Evolutionary conservation across 345 rosid genomes (phyloP).

Genomic region (Eucalyptus leucophloia): DNA sequence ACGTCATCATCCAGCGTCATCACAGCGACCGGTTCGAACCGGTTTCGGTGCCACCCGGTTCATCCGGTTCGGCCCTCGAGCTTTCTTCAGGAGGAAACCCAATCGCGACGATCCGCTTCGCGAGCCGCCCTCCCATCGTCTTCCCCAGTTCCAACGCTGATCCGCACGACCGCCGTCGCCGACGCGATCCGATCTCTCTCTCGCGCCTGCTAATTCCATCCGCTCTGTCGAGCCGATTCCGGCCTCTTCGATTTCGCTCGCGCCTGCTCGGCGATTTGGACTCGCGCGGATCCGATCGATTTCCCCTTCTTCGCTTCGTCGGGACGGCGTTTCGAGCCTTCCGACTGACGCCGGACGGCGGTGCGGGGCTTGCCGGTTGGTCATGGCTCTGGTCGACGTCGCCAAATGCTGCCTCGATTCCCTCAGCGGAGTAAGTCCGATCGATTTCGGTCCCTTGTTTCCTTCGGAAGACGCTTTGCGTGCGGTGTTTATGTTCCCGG

Average conservation of each 20-base stretch:
- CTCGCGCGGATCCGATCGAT: background rate
- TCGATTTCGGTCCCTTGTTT: background rate
- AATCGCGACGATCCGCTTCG: background rate
- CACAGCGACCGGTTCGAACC: background rate
- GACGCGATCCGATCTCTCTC: background rate
- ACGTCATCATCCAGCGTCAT: background rate
- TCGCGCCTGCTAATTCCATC: background rate
- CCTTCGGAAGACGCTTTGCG: background rate
- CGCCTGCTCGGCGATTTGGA: no score
- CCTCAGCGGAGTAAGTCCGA: constrained; percentile 49
- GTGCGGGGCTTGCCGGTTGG: background rate
- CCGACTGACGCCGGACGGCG: background rate
- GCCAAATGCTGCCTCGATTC: constrained; percentile 72
- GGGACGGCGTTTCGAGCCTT: background rate
- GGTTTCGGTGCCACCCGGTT: background rate
- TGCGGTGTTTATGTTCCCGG: background rate
- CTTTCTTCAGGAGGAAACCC: background rate
- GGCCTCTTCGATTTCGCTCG: background rate
- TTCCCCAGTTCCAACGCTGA: background rate
- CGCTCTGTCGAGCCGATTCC: background rate
- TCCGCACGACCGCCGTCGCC: background rate
- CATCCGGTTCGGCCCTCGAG: background rate
- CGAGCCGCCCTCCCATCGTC: background rate
- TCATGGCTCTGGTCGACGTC: constrained; percentile 41
- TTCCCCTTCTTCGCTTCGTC: background rate